Evolutionary conservation across 177 flowering plant genomes (phyloP).

Genomic region (Vitis hybrid): DNA sequence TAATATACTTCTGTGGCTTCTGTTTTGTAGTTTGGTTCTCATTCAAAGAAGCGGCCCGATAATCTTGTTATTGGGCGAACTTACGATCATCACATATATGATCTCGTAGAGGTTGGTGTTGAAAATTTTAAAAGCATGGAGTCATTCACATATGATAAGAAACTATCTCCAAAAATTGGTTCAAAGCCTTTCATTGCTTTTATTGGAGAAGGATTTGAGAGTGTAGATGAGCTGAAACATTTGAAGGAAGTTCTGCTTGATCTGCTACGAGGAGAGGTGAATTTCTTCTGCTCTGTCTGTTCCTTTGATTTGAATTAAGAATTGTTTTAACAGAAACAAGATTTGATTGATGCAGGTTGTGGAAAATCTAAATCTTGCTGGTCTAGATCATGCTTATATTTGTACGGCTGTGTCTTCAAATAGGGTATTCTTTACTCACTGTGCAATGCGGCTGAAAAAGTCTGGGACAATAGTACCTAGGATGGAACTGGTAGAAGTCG

Average conservation of each 20-base stretch:
- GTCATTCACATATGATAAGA: conserved; percentile 71
- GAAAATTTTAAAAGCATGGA: conserved; percentile 72
- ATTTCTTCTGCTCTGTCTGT: not conserved
- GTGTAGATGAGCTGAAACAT: conserved; percentile 76
- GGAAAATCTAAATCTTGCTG: conserved; percentile 82
- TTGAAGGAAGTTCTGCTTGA: conserved; percentile 90
- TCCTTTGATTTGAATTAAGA: not conserved
- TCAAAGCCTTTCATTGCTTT: conserved; percentile 87
- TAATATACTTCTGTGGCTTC: not conserved
- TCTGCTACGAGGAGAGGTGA: conserved; percentile 83
- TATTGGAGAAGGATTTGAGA: conserved; percentile 91
- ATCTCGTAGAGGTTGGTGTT: conserved; percentile 93
- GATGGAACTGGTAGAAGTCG: conserved; percentile 89
- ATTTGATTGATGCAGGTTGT: conserved; percentile 55
- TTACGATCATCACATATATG: conserved; percentile 89
- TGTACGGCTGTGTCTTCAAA: conserved; percentile 76
- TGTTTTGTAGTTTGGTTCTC: conserved; percentile 75
- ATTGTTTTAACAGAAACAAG: not conserved
- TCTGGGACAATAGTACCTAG: conserved; percentile 85
- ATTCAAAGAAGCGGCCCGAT: conserved; percentile 88
- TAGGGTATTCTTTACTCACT: conserved; percentile 70
- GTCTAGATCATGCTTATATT: conserved; percentile 71
- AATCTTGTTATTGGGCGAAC: conserved; percentile 84
- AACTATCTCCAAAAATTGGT: conserved; percentile 64
- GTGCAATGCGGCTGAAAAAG: conserved; percentile 79